Evolutionary conservation across 2,329 filamentous ascomycete genomes (phyloP).

Genomic region (Cordyceps cateniannulata): DNA sequence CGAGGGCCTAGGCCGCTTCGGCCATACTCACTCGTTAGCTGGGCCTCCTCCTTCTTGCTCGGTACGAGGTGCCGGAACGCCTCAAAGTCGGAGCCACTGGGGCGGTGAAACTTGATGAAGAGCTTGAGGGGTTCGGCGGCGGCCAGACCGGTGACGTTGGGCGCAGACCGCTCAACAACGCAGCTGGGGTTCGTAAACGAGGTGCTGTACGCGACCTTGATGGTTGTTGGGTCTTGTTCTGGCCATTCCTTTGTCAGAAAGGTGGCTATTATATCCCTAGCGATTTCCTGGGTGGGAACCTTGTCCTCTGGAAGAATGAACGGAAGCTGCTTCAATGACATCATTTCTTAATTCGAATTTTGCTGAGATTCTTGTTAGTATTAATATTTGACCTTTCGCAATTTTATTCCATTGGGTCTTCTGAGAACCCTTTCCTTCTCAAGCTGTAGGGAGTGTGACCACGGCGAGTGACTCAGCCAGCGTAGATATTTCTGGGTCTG

Average conservation of each 20-base stretch:
- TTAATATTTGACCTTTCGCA: not conserved
- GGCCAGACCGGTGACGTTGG: not conserved
- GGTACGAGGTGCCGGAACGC: slow-evolving; percentile 13
- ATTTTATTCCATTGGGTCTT: too few relatives aligned
- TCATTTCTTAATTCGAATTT: not conserved
- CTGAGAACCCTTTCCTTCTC: too few relatives aligned
- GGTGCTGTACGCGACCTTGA: slow-evolving; percentile 9
- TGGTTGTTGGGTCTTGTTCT: slow-evolving; percentile 6
- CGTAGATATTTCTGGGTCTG: not conserved
- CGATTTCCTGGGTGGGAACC: slow-evolving; percentile 10
- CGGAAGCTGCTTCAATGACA: not conserved
- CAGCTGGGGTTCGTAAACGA: slow-evolving; percentile 14
- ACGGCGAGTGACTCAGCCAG: not conserved
- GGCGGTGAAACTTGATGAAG: slow-evolving; percentile 17
- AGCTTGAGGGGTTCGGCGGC: slow-evolving; percentile 14
- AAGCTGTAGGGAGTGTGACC: not conserved
- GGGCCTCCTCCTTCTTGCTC: slow-evolving; percentile 15
- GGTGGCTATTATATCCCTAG: slow-evolving; percentile 12
- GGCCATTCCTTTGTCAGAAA: slow-evolving; percentile 16
- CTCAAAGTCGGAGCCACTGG: not conserved
- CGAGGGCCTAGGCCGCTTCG: slow-evolving; percentile 14
- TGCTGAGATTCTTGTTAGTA: not conserved
- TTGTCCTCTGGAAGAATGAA: slow-evolving; percentile 13
- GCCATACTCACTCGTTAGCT: slow-evolving; percentile 11
- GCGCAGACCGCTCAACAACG: slow-evolving; percentile 8